Evolutionary conservation across 306 rosid genomes (phyloP).

Genomic region (Cucumis sativus): Cucumber_9930_V3 NC_026657.2:24419501-24420000

Average conservation of each 20-base stretch:
- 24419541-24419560: constrained; percentile 39
- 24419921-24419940: constrained; percentile 30
- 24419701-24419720: constrained; percentile 7
- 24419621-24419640: constrained; percentile 29
- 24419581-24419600: constrained; percentile 27
- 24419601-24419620: constrained; percentile 24
- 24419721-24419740: constrained; percentile 32
- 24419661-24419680: constrained; percentile 32
- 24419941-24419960: constrained; percentile 23
- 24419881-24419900: constrained; percentile 36
- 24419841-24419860: constrained; percentile 34
- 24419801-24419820: constrained; percentile 27
- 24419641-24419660: constrained; percentile 37
- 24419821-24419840: constrained; percentile 38
- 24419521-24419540: constrained; percentile 20
- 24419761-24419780: constrained; percentile 52
- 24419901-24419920: constrained; percentile 22
- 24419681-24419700: constrained; percentile 23
- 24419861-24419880: constrained; percentile 60
- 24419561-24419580: constrained; percentile 41
- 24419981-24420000: constrained; percentile 32
- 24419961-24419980: constrained; percentile 35
- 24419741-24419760: constrained; percentile 35
- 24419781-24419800: constrained; percentile 41
- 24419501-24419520: constrained; percentile 18